Conservation (phyloP, 2,329 filamentous ascomycete species). For the Exophiala spinifera region DNA sequence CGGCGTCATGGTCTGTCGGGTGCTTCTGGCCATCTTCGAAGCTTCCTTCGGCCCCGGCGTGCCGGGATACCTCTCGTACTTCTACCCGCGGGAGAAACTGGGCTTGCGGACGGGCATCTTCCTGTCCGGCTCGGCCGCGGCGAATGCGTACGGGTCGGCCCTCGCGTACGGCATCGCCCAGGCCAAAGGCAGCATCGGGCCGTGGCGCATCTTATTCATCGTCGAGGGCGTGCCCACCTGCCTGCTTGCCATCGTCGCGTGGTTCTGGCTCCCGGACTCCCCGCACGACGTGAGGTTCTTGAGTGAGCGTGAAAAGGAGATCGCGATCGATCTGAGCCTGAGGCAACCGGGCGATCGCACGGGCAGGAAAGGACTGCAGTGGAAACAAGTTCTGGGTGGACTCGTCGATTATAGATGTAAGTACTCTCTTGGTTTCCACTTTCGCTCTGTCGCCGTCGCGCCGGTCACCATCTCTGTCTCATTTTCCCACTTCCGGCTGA, state of each 20-base stretch:
- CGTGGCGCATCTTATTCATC: slow-evolving; percentile 65
- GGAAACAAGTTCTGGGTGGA: slow-evolving; percentile 47
- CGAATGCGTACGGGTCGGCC: slow-evolving; percentile 40
- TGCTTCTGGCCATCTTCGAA: slow-evolving; percentile 40
- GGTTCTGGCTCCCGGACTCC: slow-evolving; percentile 48
- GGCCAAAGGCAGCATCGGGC: slow-evolving; percentile 53
- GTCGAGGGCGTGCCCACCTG: slow-evolving; percentile 64
- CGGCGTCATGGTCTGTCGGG: slow-evolving; percentile 34
- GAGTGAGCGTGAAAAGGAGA: slow-evolving; percentile 39
- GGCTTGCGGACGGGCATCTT: slow-evolving; percentile 57
- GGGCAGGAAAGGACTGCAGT: slow-evolving; percentile 37
- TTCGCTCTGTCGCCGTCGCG: no score
- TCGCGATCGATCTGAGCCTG: slow-evolving; percentile 27
- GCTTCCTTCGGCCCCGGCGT: slow-evolving; percentile 42
- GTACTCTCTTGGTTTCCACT: no score
- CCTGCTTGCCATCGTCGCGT: slow-evolving; percentile 54
- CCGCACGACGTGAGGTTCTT: slow-evolving; percentile 44
- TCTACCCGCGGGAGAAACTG: slow-evolving; percentile 58
- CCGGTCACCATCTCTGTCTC: no score
- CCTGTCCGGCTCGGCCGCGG: slow-evolving; percentile 38
- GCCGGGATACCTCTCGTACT: slow-evolving; percentile 54
- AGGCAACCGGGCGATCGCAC: slow-evolving; percentile 29
- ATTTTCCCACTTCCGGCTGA: no score
- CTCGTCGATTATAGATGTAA: slow-evolving; percentile 49
- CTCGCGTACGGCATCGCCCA: slow-evolving; percentile 55